Conservation (phyloP, 176 grass and related monocot genomes). For the Zea mays region DNA sequence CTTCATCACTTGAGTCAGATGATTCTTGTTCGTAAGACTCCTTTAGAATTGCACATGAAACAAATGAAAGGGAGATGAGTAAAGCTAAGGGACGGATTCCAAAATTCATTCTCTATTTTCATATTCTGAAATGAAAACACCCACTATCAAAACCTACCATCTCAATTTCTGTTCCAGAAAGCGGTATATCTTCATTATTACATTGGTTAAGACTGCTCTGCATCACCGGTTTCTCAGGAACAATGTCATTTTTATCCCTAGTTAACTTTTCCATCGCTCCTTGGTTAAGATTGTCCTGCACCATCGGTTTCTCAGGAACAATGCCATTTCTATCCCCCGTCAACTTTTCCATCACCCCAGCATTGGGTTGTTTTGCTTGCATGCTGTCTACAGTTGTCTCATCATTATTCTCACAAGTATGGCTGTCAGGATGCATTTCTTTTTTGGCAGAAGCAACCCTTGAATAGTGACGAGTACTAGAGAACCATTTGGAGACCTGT, state of each 20-base stretch:
- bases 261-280: conserved; percentile 21
- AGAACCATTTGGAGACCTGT: conserved; percentile 71
- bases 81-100: conserved; percentile 26
- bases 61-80: conserved; percentile 30
- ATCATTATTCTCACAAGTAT: conserved; percentile 15
- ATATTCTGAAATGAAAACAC: background rate
- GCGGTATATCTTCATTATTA: conserved; percentile 26
- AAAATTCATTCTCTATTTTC: background rate
- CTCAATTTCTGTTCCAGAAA: conserved; percentile 17
- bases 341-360: conserved; percentile 28
- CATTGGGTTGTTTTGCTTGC: conserved; percentile 21
- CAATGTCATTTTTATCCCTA: conserved; percentile 24
- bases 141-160: conserved; percentile 17
- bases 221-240: conserved; percentile 12
- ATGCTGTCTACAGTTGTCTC: conserved; percentile 15
- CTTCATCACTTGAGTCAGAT: conserved; percentile 74
- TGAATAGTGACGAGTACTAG: conserved; percentile 52
- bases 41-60: conserved; percentile 52
- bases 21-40: conserved; percentile 60
- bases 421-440: conserved; percentile 28
- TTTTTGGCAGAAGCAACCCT: conserved; percentile 45
- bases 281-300: conserved; percentile 29
- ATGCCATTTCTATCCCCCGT: conserved; percentile 22
- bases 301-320: conserved; percentile 18
- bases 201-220: conserved; percentile 36